phyloP scores from a whole-genome alignment of 2,329 filamentous ascomycete species.

The Sarocladium kiliense region DNA sequence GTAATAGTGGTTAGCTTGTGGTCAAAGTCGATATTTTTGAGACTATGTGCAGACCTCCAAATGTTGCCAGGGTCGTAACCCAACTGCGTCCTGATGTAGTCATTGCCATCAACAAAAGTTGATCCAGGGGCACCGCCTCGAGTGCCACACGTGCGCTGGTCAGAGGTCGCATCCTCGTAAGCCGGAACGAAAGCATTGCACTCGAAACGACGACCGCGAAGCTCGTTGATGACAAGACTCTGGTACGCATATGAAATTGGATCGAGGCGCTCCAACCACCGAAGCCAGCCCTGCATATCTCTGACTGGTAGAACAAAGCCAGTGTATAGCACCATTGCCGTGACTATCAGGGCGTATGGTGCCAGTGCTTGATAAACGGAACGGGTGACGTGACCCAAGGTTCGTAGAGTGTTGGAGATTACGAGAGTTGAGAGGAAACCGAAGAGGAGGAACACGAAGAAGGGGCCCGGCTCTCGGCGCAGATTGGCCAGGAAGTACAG shows the following conservation, averaged over 20 bases:
- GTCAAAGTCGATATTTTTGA: too few species aligned
- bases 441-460: slow-evolving; percentile 40
- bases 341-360: slow-evolving; percentile 54
- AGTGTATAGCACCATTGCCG: slow-evolving; percentile 66
- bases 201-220: slow-evolving; percentile 44
- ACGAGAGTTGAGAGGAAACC: slow-evolving; percentile 52
- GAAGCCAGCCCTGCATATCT: slow-evolving; percentile 75
- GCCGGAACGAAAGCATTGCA: slow-evolving; percentile 39
- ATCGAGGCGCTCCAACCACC: slow-evolving; percentile 79
- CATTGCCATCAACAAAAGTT: slow-evolving; percentile 49
- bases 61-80: slow-evolving; percentile 53
- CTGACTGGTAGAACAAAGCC: slow-evolving; percentile 61
- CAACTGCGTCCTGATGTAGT: slow-evolving; percentile 50
- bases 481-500: slow-evolving; percentile 45
- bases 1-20: background rate
- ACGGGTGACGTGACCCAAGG: slow-evolving; percentile 69
- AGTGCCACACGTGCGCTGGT: slow-evolving; percentile 50
- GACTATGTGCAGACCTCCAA: slow-evolving; percentile 51
- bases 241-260: slow-evolving; percentile 73
- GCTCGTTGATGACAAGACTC: slow-evolving; percentile 64
- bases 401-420: slow-evolving; percentile 85
- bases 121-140: slow-evolving; percentile 52
- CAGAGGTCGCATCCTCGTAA: slow-evolving; percentile 19
- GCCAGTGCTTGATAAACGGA: slow-evolving; percentile 62
- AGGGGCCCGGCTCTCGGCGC: slow-evolving; percentile 35